Base-by-base conservation (phyloP, 306 rosid species). In the Erythrophleum fordii region DNA sequence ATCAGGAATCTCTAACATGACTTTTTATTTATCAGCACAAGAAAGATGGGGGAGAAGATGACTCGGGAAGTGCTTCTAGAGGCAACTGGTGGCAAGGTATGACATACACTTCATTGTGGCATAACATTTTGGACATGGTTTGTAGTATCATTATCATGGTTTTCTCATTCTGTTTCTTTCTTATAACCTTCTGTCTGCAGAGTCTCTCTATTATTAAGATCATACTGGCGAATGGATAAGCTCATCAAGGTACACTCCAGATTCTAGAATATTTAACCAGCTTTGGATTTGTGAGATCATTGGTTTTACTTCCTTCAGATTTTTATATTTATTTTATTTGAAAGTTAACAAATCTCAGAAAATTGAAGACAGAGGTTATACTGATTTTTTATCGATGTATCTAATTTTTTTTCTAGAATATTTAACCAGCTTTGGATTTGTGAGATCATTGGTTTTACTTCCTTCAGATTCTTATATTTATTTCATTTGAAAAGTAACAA, bases 41-140 rank as follows among this genome's bases (percentile, higher is more conserved):
- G 88, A 90, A 89, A 82, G 94, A 91, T 64, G 88, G 86, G 31
- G 91, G 79, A 42, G 97, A 92, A 75, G 97, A 94, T 77, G 97
- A 94, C 82, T 87, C 92, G 3, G 97, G 86, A 72, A 92, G 89
- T 86, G 97, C 97, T 64, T 89, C 92, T 41, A 86, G 94, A 84
- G 98, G 98, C 81, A 92, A 94, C 77, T 91, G 97, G 98, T 94
- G 97, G 98, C 89, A 92, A 91, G 98, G 98, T 91, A 69, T 22
- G 31, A n/a, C 44, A 77, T 11, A 74, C 72, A 8, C 9, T 25
- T 8, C 37, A 34, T 75, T 51, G 22, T 20, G 41, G 60, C 13
- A 34, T 69, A 52, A 45, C 60, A 73, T 45, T 71, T 23, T 34
- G 5, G 29, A 26, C 14, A 59, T 79, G 61, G 44, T 13, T 74